Percentiles rank a stretch among this genome's conserved stretches.
phyloP scores from a whole-genome alignment of 1,284 basidiomycete genomes.

The Mycena citricolor region DNA sequence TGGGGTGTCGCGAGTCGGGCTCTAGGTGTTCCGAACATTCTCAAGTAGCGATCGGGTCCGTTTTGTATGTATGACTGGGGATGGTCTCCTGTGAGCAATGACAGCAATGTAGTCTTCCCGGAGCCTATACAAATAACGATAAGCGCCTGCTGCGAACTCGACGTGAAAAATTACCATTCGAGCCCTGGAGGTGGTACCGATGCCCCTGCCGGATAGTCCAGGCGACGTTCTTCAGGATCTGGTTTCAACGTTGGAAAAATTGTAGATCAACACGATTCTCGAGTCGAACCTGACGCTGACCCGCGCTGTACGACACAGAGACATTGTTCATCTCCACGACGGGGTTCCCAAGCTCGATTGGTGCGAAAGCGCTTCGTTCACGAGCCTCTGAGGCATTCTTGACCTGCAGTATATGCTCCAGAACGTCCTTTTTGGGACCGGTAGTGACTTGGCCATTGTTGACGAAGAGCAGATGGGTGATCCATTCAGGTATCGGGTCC shows the following conservation, averaged over 20 bases:
- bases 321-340: constrained; percentile 67
- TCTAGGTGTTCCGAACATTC: constrained; percentile 74
- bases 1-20: constrained; percentile 56
- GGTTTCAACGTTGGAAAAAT: background rate
- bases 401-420: constrained; percentile 23
- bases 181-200: constrained; percentile 84
- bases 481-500: constrained; percentile 81
- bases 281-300: constrained; percentile 49
- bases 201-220: constrained; percentile 83
- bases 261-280: background rate
- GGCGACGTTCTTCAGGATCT: constrained; percentile 74
- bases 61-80: constrained; percentile 86
- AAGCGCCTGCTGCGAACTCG: background rate
- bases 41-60: constrained; percentile 49
- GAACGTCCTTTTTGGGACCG: constrained; percentile 44
- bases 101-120: constrained; percentile 94
- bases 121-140: constrained; percentile 54
- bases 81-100: constrained; percentile 91
- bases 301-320: constrained; percentile 66
- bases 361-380: constrained; percentile 3
- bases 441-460: constrained; percentile 45
- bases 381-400: background rate
- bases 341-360: too few relatives aligned
- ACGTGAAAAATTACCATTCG: constrained; percentile 61
- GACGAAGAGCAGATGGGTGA: constrained; percentile 74